Evolutionary conservation across 345 rosid species (phyloP).

Genomic region (Gossypium thurberi): DNA sequence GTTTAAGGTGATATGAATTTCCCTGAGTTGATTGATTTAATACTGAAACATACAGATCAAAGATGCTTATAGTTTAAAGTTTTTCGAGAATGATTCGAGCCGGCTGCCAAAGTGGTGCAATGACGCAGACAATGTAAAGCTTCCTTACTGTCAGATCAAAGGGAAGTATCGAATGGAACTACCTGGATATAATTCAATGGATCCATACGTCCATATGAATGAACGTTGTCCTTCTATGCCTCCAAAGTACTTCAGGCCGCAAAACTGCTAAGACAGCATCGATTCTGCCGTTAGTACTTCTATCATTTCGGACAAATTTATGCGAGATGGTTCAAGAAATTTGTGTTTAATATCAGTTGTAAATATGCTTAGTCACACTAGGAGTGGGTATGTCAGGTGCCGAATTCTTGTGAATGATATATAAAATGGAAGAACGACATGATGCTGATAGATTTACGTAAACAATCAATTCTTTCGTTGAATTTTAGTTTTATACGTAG

Average conservation of each 20-base stretch:
- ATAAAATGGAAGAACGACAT: not conserved
- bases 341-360: conserved; percentile 4
- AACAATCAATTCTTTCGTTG: not conserved
- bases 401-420: not conserved
- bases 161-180: conserved; percentile 95
- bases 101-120: conserved; percentile 94
- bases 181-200: conserved; percentile 80
- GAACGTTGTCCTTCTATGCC: conserved; percentile 76
- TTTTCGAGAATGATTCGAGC: conserved; percentile 46
- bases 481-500: not conserved
- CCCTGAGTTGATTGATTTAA: not conserved
- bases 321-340: conserved; percentile 4
- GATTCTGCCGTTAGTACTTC: not conserved
- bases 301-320: not conserved
- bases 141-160: conserved; percentile 79
- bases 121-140: conserved; percentile 57
- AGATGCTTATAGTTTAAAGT: conserved; percentile 64
- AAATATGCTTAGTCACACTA: conserved; percentile 14
- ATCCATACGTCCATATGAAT: conserved; percentile 72
- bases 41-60: conserved; percentile 47
- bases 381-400: not conserved
- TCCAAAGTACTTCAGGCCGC: conserved; percentile 64
- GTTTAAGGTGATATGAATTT: not conserved
- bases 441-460: not conserved
- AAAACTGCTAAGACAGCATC: conserved; percentile 45